Conservation (phyloP, 306 rosid genomes). For the Quercus robur region DNA sequence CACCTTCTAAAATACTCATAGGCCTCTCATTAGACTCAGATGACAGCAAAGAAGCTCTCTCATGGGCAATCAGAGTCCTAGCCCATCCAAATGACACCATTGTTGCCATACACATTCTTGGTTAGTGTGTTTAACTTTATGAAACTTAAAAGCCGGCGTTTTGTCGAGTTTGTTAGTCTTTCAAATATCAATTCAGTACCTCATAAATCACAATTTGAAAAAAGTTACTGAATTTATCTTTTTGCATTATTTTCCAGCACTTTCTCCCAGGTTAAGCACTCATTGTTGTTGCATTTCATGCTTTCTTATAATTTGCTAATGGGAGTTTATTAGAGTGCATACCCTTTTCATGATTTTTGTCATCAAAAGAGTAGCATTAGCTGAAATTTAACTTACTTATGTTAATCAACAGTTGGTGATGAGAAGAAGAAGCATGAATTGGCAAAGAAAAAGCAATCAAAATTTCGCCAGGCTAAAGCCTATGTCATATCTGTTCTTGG, state of each 20-base stretch:
- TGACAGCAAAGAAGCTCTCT: slow-evolving; percentile 71
- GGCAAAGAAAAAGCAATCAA: slow-evolving; percentile 39
- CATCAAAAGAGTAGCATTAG: neutral
- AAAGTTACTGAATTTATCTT: too few species aligned
- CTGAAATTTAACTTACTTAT: neutral
- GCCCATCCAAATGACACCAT: slow-evolving; percentile 77
- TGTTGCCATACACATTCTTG: slow-evolving; percentile 80
- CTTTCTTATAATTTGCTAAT: too few species aligned
- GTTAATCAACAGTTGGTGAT: slow-evolving; percentile 37
- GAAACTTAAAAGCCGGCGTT: neutral
- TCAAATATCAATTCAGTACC: neutral
- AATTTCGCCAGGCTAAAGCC: slow-evolving; percentile 81
- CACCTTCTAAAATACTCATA: slow-evolving; percentile 61
- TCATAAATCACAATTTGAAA: too few species aligned
- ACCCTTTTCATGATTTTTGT: neutral
- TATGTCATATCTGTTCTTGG: slow-evolving; percentile 84
- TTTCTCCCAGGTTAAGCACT: neutral
- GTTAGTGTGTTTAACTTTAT: slow-evolving; percentile 37
- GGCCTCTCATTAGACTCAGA: slow-evolving; percentile 65
- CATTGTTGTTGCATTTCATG: neutral
- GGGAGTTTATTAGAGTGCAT: too few species aligned
- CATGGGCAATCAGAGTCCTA: slow-evolving; percentile 68
- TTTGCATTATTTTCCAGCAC: too few species aligned
- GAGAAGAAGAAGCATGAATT: slow-evolving; percentile 45
- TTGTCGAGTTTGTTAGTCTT: neutral